Conservation (phyloP, 192 early-diverging fungal species). For the Spinellus fusiger region DNA sequence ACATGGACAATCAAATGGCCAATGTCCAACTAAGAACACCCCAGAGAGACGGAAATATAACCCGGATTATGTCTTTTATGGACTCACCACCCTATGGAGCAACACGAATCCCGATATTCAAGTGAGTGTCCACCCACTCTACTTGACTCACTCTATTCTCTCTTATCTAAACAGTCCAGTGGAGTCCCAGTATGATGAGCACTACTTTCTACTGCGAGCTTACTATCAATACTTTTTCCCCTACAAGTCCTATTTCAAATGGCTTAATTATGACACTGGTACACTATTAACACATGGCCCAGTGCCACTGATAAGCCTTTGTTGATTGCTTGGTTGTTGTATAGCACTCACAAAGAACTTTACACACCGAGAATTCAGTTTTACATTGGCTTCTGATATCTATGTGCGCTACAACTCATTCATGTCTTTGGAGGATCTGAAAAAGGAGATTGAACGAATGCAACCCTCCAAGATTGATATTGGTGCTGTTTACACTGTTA, state of each 20-base stretch:
- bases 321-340: background rate
- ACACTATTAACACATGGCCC: constrained; percentile 2
- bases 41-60: background rate
- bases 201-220: constrained; percentile 40
- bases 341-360: constrained; percentile 64
- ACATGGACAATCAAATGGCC: background rate
- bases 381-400: constrained; percentile 70
- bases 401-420: constrained; percentile 93
- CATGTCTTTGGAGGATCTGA: constrained; percentile 61
- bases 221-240: constrained; percentile 91
- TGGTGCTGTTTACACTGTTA: constrained; percentile 87
- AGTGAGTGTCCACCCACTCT: background rate
- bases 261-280: constrained; percentile 81
- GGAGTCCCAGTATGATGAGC: background rate
- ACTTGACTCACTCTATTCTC: background rate
- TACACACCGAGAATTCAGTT: constrained; percentile 88
- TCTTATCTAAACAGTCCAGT: background rate
- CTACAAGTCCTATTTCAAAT: constrained; percentile 68
- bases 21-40: constrained; percentile 10
- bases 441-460: constrained; percentile 65
- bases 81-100: background rate
- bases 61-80: too few species aligned
- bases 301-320: background rate
- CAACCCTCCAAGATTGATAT: constrained; percentile 93
- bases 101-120: background rate